Evolutionary conservation across 1,284 basidiomycete species (phyloP).

Genomic region (Cryptococcus hybrid): DNA sequence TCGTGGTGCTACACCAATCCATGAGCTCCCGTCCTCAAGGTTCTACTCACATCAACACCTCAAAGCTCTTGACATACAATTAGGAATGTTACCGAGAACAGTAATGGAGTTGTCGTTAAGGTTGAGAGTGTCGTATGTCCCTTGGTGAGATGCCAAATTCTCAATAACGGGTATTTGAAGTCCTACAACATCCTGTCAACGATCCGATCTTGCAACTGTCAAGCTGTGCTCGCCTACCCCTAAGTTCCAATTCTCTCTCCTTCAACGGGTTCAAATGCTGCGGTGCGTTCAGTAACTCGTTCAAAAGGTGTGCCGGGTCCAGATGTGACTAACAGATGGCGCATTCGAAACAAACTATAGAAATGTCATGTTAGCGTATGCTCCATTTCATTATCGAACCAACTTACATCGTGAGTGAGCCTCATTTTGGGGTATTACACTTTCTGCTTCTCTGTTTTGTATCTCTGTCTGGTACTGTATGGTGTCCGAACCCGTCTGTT

Average conservation of each 20-base stretch:
- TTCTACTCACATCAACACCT: neutral
- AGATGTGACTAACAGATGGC: slow-evolving; percentile 38
- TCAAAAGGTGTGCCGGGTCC: neutral
- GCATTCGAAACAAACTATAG: slow-evolving; percentile 46
- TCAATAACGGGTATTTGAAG: slow-evolving; percentile 98
- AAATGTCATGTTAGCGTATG: slow-evolving; percentile 4
- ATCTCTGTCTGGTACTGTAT: too few species aligned
- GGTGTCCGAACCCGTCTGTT: neutral
- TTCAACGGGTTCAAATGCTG: slow-evolving; percentile 79
- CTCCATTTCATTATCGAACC: neutral
- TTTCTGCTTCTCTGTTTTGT: too few species aligned
- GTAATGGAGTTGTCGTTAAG: slow-evolving; percentile 95
- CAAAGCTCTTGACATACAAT: slow-evolving; percentile 47
- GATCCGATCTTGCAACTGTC: neutral
- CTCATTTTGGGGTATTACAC: slow-evolving; percentile 31
- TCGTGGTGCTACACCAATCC: slow-evolving; percentile 73
- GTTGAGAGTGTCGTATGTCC: slow-evolving; percentile 69
- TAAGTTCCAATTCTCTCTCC: slow-evolving; percentile 90
- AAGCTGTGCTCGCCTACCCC: slow-evolving; percentile 61
- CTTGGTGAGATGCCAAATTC: slow-evolving; percentile 94
- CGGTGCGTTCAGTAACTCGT: slow-evolving; percentile 21
- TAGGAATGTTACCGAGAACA: slow-evolving; percentile 86
- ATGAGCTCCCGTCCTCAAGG: too few species aligned
- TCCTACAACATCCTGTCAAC: slow-evolving; percentile 55
- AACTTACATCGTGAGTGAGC: slow-evolving; percentile 51